phyloP scores from a whole-genome alignment of 306 rosid species.

The Hippophae gyantsensis region DNA sequence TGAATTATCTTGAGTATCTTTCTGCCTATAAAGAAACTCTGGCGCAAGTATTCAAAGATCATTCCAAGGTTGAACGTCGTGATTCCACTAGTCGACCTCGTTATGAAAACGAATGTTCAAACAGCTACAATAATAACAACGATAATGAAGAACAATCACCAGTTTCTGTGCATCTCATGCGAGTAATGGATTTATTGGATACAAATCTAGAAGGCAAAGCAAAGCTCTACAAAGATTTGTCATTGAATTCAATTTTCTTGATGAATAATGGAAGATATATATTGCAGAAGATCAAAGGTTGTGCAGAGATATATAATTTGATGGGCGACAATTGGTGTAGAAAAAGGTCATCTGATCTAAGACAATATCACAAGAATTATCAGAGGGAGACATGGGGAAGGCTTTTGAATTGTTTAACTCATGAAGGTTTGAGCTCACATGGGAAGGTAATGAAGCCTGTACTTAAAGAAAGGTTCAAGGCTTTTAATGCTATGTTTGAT shows the following conservation, averaged over 20 bases:
- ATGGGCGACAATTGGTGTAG: conserved; percentile 79
- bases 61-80: background rate
- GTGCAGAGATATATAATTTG: conserved; percentile 34
- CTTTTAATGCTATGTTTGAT: conserved; percentile 56
- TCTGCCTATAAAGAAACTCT: conserved; percentile 66
- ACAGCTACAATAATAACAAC: background rate
- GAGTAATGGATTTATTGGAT: conserved; percentile 55
- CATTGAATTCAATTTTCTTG: conserved; percentile 50
- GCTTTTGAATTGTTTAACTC: conserved; percentile 49
- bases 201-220: conserved; percentile 50
- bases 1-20: conserved; percentile 67
- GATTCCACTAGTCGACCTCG: conserved; percentile 1
- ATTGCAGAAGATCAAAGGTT: conserved; percentile 64
- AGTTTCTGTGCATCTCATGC: conserved; percentile 30
- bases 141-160: conserved; percentile 24
- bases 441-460: conserved; percentile 47
- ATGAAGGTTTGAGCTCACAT: conserved; percentile 41
- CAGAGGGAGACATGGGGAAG: conserved; percentile 70
- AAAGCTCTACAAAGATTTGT: conserved; percentile 35
- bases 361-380: conserved; percentile 58
- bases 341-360: conserved; percentile 40
- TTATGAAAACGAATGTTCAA: background rate
- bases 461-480: conserved; percentile 69
- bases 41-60: conserved; percentile 44
- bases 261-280: conserved; percentile 86